Base-by-base conservation (phyloP, 2,329 filamentous ascomycete genomes). In the Myriosclerotinia duriaeana region DNA sequence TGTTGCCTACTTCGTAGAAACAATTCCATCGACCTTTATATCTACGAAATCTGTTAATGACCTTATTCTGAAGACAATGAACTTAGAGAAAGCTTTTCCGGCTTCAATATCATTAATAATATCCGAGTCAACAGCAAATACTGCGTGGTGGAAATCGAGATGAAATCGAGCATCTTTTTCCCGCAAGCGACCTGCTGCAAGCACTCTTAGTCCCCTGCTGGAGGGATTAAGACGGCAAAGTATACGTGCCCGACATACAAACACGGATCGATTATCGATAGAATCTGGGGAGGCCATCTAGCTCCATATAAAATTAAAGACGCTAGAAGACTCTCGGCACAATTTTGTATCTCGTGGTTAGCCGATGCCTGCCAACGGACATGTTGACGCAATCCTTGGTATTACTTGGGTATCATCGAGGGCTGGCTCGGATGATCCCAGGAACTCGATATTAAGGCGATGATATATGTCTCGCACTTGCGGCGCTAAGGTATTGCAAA, bases 261-360 rank as follows among this genome's bases (percentile, higher is more conserved):
- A 56, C 14, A 40, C 9, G n/a, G n/a, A n/a, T n/a, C n/a, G n/a
- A n/a, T n/a, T n/a, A n/a, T n/a, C 0, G 12, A 14, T 56, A 34
- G 22, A 56, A 56, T 40, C 14, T 3, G 12, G 17, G 17, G 0
- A 56, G 1, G 14, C 5, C 30, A 56, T 56, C 38, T 9, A 56
- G 38, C 53, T 56, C 53, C 6, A 56, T 56, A 6, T 56, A 56
- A 56, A 56, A 56, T 9, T n/a, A 56, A 56, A 38, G 17, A 56
- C n/a, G 38, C 34, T 56, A 56, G 17, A 42, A 56, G 34, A 14
- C 15, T 56, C n/a, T 56, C 8, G 7, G 30, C 17, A 42, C 17
- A 56, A 22, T 56, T 9, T 22, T 56, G 8, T 0, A 56, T 22
- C 14, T 56, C 30, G 7, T 56, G 14, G 17, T 56, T 56, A 14